Conservation (phyloP, 2,329 filamentous ascomycete genomes). For the Phyllosticta ampelicida region DNA sequence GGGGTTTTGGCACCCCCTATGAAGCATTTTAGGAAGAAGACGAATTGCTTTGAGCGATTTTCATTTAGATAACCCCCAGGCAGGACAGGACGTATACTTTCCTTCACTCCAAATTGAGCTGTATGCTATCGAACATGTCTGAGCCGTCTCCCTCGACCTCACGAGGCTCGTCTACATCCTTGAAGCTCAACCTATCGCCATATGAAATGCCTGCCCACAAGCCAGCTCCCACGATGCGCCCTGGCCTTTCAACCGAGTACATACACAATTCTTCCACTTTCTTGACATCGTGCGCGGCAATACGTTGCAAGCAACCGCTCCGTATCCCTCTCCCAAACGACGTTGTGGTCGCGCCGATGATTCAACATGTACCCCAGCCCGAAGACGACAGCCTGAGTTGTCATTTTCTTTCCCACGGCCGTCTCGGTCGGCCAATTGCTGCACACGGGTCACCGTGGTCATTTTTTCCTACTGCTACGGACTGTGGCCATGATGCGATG, state of each 20-base stretch:
- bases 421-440: constrained; percentile 35
- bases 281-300: constrained; percentile 38
- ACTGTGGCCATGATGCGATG: not conserved
- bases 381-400: constrained; percentile 43
- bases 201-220: constrained; percentile 34
- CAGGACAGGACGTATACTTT: not conserved
- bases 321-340: constrained; percentile 44
- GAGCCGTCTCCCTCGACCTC: constrained; percentile 22
- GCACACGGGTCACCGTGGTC: constrained; percentile 10
- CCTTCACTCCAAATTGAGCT: constrained; percentile 17
- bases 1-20: not conserved
- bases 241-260: constrained; percentile 3
- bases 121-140: constrained; percentile 32
- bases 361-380: constrained; percentile 51
- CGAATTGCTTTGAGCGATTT: not conserved
- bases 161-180: constrained; percentile 25
- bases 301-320: constrained; percentile 38
- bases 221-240: not conserved
- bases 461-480: not conserved
- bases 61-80: not conserved
- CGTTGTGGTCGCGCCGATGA: constrained; percentile 44
- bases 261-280: constrained; percentile 46
- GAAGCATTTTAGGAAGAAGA: not conserved
- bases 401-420: constrained; percentile 19
- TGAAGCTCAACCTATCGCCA: constrained; percentile 37